Evolutionary conservation across 176 grass and related monocot species (phyloP), one percentile per base, ranked within the genome.

Genomic region (Carex cristatella): DNA sequence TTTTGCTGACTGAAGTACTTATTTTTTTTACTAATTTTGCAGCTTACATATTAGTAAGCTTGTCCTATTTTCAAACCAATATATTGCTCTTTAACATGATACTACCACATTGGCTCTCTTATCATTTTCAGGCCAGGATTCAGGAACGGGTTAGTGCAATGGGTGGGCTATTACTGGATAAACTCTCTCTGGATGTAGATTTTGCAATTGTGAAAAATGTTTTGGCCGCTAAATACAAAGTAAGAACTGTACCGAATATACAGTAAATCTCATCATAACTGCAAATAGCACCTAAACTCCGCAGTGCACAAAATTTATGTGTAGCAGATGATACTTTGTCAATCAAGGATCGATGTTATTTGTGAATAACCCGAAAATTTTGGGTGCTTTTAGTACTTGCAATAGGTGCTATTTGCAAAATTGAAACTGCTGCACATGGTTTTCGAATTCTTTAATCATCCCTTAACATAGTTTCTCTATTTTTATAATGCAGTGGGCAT

Each of bases 191-290:
- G 69, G 95, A 98, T 88, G 85, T 90, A 54, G 88, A 94, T 86
- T 98, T 98, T 84, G 91, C 94, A 74, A 88, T 98, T 81, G 91
- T 87, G 54, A 98, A 98, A 71, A 90, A 95, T 90, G 95, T 98
- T 78, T 85, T 87, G 75, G 89, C 85, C 80, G 32, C 85, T 79
- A 94, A 98, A 74, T 94, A 98, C 79, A 93, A 93, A 93, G 95
- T 98, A 91, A 89, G 90, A 89, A 81, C 40, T 81, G 30, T 35
- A 19, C 35, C 7, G 44, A 48, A 65, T 56, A 53, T 67, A 42
- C 49, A 59, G 19, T 16, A 87, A 11, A 4, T 42, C 16, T 38
- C 27, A 48, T 64, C 54, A 87, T 57, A 30, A 78, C 33, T 78
- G 51, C 27, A 77, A 53, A 78, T 35, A 78, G 57, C 28, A 33